phyloP scores from a whole-genome alignment of 2,329 filamentous ascomycete genomes.

The Leptographium wingfieldii region DNA sequence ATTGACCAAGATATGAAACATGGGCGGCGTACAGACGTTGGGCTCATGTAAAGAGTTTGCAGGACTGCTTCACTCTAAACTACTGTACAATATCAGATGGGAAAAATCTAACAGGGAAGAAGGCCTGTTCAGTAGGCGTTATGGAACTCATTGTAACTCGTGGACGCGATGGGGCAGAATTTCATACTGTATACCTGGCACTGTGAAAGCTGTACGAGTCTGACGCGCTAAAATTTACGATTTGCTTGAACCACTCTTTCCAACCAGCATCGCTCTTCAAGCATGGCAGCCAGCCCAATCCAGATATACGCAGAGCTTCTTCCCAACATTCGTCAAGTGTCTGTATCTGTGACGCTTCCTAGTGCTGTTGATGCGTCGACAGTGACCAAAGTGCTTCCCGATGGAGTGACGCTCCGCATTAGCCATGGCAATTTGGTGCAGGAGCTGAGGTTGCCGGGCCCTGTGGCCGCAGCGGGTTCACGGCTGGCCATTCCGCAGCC shows the following conservation, averaged over 20 bases:
- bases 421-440: slow-evolving; percentile 28
- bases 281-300: background rate
- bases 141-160: background rate
- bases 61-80: background rate
- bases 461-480: slow-evolving; percentile 18
- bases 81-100: background rate
- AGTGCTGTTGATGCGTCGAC: slow-evolving; percentile 30
- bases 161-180: too few species aligned
- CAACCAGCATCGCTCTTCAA: background rate
- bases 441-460: slow-evolving; percentile 30
- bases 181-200: background rate
- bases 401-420: slow-evolving; percentile 33
- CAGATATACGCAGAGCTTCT: slow-evolving; percentile 52
- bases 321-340: slow-evolving; percentile 51
- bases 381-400: slow-evolving; percentile 27
- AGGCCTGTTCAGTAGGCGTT: background rate
- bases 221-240: background rate
- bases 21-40: background rate
- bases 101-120: background rate
- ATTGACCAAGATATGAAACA: background rate
- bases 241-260: background rate
- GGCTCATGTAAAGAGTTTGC: background rate
- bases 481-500: slow-evolving; percentile 14
- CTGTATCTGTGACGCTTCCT: slow-evolving; percentile 39
- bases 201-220: background rate